Conservation (phyloP, 2,329 filamentous ascomycete genomes). For the Stemphylium lycopersici region DNA sequence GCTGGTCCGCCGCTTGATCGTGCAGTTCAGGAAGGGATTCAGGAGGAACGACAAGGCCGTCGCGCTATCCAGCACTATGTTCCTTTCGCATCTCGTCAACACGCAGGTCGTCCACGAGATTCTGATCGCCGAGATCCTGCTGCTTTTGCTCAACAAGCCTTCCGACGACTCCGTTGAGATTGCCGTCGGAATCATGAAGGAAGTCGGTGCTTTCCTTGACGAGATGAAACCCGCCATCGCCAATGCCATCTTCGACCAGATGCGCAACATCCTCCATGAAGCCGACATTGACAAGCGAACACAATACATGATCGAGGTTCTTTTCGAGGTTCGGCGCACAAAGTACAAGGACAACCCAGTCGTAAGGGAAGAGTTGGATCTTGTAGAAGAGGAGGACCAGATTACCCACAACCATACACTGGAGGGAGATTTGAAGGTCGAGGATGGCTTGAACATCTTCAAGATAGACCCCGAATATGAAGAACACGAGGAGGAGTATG, state of each 20-base stretch:
- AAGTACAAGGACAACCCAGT: constrained; percentile 94
- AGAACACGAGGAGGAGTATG: constrained; percentile 88
- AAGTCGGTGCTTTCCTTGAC: constrained; percentile 92
- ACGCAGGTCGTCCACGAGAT: constrained; percentile 96
- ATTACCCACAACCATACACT: constrained; percentile 87
- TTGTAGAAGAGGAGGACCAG: constrained; percentile 97
- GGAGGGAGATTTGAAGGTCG: constrained; percentile 75
- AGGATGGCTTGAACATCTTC: constrained; percentile 93
- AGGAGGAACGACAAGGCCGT: constrained; percentile 97
- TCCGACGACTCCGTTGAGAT: constrained; percentile 98
- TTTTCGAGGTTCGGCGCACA: constrained; percentile 96
- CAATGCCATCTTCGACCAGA: constrained; percentile 91
- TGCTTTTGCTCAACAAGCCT: constrained; percentile 91
- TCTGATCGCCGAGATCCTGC: constrained; percentile 86
- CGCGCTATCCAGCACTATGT: constrained; percentile 89
- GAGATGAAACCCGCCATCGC: constrained; percentile 92
- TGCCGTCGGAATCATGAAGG: constrained; percentile 88
- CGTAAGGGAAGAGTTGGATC: constrained; percentile 87
- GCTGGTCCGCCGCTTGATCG: constrained; percentile 79
- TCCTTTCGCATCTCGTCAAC: constrained; percentile 93
- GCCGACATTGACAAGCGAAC: constrained; percentile 96
- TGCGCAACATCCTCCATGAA: constrained; percentile 93
- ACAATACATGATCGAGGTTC: constrained; percentile 99
- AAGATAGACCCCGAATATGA: constrained; percentile 92
- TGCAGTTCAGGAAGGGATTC: constrained; percentile 95